Evolutionary conservation across 1,284 basidiomycete species (phyloP).

Genomic region (Chalciporus sp.): DNA sequence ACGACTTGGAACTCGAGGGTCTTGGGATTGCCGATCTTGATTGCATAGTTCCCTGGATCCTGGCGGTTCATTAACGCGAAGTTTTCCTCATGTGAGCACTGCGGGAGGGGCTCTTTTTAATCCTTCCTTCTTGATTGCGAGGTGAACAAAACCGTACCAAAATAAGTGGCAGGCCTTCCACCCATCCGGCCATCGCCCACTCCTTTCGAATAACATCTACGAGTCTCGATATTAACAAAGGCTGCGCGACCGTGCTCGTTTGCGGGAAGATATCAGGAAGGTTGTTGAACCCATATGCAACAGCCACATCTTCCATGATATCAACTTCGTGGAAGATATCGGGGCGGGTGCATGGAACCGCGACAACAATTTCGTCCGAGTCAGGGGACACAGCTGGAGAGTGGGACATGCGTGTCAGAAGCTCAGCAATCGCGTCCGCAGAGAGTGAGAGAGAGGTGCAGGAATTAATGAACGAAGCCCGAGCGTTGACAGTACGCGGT

Average conservation of each 20-base stretch:
- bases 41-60: slow-evolving; percentile 81
- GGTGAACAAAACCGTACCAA: slow-evolving; percentile 54
- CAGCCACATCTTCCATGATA: slow-evolving; percentile 97
- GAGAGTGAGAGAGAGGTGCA: slow-evolving; percentile 86
- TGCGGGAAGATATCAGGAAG: slow-evolving; percentile 89
- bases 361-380: slow-evolving; percentile 70
- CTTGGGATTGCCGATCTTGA: slow-evolving; percentile 96
- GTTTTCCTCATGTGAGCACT: slow-evolving; percentile 99
- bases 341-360: slow-evolving; percentile 89
- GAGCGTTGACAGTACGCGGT: slow-evolving; percentile 73
- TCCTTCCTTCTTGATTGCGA: not conserved
- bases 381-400: slow-evolving; percentile 45
- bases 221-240: slow-evolving; percentile 88
- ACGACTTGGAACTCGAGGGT: slow-evolving; percentile 98
- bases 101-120: slow-evolving; percentile 6
- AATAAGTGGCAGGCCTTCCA: slow-evolving; percentile 93
- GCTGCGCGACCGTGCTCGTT: slow-evolving; percentile 96
- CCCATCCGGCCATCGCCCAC: slow-evolving; percentile 95
- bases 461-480: slow-evolving; percentile 91
- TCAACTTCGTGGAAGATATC: slow-evolving; percentile 99
- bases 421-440: slow-evolving; percentile 58
- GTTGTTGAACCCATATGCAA: slow-evolving; percentile 98
- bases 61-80: slow-evolving; percentile 88
- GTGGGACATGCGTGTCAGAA: slow-evolving; percentile 80
- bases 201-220: slow-evolving; percentile 88